A percentile compares a stretch with the other conserved stretches of the same genome.
phyloP scores from a whole-genome alignment of 371 early-diverging fungal genomes.

The Fennellomyces sp. region DNA sequence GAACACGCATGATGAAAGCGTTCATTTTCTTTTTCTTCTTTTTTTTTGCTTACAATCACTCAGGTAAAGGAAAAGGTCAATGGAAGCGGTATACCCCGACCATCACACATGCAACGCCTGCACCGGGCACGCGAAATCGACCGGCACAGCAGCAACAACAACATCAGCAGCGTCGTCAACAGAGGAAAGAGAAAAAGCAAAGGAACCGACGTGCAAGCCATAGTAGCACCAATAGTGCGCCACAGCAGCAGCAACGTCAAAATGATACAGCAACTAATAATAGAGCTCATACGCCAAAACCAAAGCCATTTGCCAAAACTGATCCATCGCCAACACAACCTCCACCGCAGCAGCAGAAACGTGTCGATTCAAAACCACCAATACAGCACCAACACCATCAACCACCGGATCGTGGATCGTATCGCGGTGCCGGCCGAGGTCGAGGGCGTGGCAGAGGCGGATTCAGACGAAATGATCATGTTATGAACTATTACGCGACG shows the following conservation, averaged over 20 bases:
- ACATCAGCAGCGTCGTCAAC: slow-evolving; percentile 12
- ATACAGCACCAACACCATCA: slow-evolving; percentile 1
- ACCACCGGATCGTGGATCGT: no score
- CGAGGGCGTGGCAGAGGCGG: slow-evolving; percentile 30
- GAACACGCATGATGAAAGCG: not conserved
- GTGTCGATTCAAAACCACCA: not conserved
- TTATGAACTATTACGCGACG: slow-evolving; percentile 23
- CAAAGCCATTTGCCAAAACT: not conserved
- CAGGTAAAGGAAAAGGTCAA: slow-evolving; percentile 57
- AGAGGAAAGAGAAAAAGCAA: slow-evolving; percentile 11
- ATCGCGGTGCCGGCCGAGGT: no score
- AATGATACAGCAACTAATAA: not conserved
- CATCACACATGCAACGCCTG: slow-evolving; percentile 54
- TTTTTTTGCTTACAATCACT: not conserved
- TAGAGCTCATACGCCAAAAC: not conserved
- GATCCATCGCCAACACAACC: not conserved
- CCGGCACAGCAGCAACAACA: slow-evolving; percentile 20
- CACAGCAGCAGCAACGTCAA: slow-evolving; percentile 3
- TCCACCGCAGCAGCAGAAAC: not conserved
- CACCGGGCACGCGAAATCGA: slow-evolving; percentile 20
- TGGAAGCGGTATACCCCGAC: slow-evolving; percentile 65
- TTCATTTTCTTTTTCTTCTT: not conserved
- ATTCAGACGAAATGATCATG: slow-evolving; percentile 25
- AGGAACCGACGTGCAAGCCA: slow-evolving; percentile 14
- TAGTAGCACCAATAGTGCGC: not conserved